Evolutionary conservation across 352 stramenopile species (phyloP), one percentile per base, ranked within the genome.

Genomic region (Phytopythium mirpurense): DNA sequence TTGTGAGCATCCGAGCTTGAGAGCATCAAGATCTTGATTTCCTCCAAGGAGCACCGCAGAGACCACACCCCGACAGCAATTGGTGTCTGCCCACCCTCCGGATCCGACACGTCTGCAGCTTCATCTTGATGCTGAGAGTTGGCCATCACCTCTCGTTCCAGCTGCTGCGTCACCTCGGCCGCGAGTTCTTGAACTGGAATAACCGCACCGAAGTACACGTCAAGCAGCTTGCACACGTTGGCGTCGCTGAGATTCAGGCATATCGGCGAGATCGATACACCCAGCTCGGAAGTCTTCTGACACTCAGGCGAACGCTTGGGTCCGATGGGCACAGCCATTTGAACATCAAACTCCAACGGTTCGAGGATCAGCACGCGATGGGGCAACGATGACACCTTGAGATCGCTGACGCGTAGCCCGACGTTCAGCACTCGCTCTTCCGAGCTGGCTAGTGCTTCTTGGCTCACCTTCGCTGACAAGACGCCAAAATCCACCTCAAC

Each of bases 401-500:
- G 34, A 49, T 57, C 51, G 8, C 3, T 35, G 19, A 49, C 42
- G 23, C 29, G 21, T 5, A 57, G 26, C 10, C 34, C 15, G 16
- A 57, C n/a, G 12, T 18, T 34, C 34, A 21, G 19, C 9, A 32
- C 11, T 16, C 18, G 11, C 15, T 12, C 23, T 6, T 44, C 21
- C 24, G n/a, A 23, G 14, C 23, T 16, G 5, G 21, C 1, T 7
- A 21, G 6, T 32, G 1, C 23, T 2, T 11, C 24, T 19, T 34
- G 23, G 19, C 27, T 44, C 16, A 43, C 18, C 21, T 23, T 45
- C 21, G 57, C 32, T 59, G 40, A 54, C 47, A 83, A 79, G 12
- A 53, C 60, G 10, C 76, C 76, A n/a, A 87, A 74, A 40, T 87
- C 73, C 31, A 87, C 35, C 21, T 78, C 55, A 23, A 83, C 59